phyloP scores from a whole-genome alignment of 2,329 filamentous ascomycete genomes.

The Atkinsonella texensis region DNA sequence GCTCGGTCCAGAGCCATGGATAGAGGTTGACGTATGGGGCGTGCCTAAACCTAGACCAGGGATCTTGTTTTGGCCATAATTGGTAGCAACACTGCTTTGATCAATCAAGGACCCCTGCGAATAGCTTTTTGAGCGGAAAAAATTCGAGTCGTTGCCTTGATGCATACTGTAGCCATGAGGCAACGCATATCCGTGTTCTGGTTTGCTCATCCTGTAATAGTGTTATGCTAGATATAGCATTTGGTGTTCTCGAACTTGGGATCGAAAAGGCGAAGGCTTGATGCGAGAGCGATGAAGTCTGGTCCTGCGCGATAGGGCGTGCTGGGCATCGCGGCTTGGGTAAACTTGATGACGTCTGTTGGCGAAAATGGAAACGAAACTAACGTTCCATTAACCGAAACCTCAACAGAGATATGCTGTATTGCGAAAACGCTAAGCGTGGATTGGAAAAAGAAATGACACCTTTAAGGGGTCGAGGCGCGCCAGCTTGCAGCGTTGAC shows the following conservation, averaged over 20 bases:
- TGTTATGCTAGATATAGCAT: not conserved
- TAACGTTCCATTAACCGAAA: too few species aligned
- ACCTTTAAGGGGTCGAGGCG: too few species aligned
- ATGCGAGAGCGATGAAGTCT: too few species aligned
- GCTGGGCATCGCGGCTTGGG: not conserved
- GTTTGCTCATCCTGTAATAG: constrained; percentile 17
- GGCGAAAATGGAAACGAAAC: too few species aligned
- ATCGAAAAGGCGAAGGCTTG: too few species aligned
- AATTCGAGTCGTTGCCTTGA: constrained; percentile 9
- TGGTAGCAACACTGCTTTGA: constrained; percentile 15
- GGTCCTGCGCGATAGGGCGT: too few species aligned
- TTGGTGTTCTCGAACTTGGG: not conserved
- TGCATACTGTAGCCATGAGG: constrained; percentile 13
- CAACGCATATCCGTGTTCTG: constrained; percentile 15
- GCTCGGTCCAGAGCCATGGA: constrained; percentile 10
- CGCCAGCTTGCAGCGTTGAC: too few species aligned
- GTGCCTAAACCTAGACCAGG: constrained; percentile 22
- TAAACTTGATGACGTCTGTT: too few species aligned
- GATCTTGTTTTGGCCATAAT: constrained; percentile 15
- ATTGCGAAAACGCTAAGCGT: too few species aligned
- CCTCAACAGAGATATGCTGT: too few species aligned
- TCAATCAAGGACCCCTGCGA: not conserved
- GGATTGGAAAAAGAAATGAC: too few species aligned
- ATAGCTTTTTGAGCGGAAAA: constrained; percentile 4
- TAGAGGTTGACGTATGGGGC: constrained; percentile 9